Evolutionary conservation across 2,329 filamentous ascomycete species (phyloP).

Genomic region (Neofusicoccum umdonicola): DNA sequence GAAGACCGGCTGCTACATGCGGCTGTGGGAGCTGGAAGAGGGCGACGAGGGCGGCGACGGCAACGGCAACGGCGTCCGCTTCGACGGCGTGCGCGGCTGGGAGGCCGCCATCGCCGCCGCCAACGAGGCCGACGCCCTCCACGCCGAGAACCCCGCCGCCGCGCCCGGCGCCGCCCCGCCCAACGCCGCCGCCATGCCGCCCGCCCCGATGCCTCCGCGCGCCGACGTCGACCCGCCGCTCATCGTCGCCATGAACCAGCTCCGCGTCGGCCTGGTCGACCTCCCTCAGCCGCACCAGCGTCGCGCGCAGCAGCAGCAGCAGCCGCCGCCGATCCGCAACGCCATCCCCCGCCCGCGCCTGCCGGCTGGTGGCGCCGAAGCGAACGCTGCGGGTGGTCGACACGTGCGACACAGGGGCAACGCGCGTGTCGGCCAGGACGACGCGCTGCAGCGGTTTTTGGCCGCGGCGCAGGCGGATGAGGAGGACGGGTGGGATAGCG

Average conservation of each 20-base stretch:
- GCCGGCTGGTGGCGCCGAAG: not conserved
- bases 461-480: slow-evolving; percentile 52
- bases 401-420: not conserved
- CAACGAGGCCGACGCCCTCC: slow-evolving; percentile 28
- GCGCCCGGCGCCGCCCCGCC: slow-evolving; percentile 20
- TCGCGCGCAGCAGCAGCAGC: not conserved
- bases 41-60: slow-evolving; percentile 63
- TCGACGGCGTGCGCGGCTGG: slow-evolving; percentile 43
- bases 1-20: slow-evolving; percentile 70
- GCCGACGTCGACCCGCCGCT: not conserved
- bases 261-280: not conserved
- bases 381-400: not conserved
- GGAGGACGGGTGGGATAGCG: slow-evolving; percentile 60
- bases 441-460: slow-evolving; percentile 52
- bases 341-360: not conserved
- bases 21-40: slow-evolving; percentile 84
- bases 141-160: slow-evolving; percentile 28
- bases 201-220: not conserved
- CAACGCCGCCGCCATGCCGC: not conserved
- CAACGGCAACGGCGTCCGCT: slow-evolving; percentile 40
- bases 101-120: slow-evolving; percentile 41
- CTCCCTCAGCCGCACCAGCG: not conserved
- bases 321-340: not conserved
- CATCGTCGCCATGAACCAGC: not conserved
- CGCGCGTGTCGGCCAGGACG: not conserved